phyloP scores from a whole-genome alignment of 2,329 filamentous ascomycete genomes.

The Pyrenophora graminea region DNA sequence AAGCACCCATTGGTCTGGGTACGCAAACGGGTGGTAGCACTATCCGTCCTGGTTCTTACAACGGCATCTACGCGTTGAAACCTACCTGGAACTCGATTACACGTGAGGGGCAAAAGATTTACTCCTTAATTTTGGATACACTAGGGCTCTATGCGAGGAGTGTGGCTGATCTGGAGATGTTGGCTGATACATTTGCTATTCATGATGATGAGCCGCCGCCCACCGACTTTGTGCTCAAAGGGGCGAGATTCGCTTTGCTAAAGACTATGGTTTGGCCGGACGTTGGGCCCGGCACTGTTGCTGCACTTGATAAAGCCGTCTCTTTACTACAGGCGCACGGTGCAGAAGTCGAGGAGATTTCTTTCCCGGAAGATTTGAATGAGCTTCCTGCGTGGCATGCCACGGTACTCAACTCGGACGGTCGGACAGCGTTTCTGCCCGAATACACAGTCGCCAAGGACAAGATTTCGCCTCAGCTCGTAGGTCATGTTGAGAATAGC shows the following conservation, averaged over 20 bases:
- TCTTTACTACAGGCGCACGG: slow-evolving; percentile 51
- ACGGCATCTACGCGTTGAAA: slow-evolving; percentile 67
- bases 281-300: slow-evolving; percentile 42
- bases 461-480: slow-evolving; percentile 53
- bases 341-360: slow-evolving; percentile 61
- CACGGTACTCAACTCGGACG: slow-evolving; percentile 58
- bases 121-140: slow-evolving; percentile 64
- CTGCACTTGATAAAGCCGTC: slow-evolving; percentile 43
- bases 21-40: slow-evolving; percentile 69
- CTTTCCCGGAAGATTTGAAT: slow-evolving; percentile 49
- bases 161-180: slow-evolving; percentile 61
- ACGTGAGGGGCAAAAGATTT: slow-evolving; percentile 64
- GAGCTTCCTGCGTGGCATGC: slow-evolving; percentile 58
- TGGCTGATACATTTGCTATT: slow-evolving; percentile 60
- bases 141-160: slow-evolving; percentile 64
- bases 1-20: slow-evolving; percentile 64
- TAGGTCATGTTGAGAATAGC: slow-evolving; percentile 58
- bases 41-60: slow-evolving; percentile 67
- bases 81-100: slow-evolving; percentile 68
- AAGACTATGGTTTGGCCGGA: slow-evolving; percentile 57
- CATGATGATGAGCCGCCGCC: slow-evolving; percentile 53
- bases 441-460: slow-evolving; percentile 58
- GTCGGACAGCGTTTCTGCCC: slow-evolving; percentile 57
- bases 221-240: slow-evolving; percentile 47
- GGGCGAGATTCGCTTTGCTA: slow-evolving; percentile 59